Evolutionary conservation across 169 alveolate species (phyloP).

Genomic region (Perkinsus olseni): DNA sequence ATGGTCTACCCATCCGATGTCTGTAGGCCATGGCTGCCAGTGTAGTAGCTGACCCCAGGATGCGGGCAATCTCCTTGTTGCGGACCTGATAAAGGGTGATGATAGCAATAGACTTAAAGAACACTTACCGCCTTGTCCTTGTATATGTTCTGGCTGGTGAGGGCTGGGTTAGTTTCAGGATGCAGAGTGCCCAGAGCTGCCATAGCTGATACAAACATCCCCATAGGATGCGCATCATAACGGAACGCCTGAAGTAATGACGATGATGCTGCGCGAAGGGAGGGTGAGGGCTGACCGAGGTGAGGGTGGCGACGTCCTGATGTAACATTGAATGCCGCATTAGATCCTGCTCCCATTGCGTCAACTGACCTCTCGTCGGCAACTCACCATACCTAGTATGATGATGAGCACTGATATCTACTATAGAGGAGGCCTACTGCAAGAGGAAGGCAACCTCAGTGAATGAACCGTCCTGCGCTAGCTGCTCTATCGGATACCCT

Average conservation of each 20-base stretch:
- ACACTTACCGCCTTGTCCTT: background rate
- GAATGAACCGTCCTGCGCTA: slow-evolving; percentile 62
- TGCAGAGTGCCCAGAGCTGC: slow-evolving; percentile 63
- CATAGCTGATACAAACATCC: slow-evolving; percentile 61
- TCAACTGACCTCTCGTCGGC: slow-evolving; percentile 47
- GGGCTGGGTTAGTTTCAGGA: slow-evolving; percentile 70
- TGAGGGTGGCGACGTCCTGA: background rate
- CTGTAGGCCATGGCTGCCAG: slow-evolving; percentile 56
- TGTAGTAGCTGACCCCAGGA: slow-evolving; percentile 43
- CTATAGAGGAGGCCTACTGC: slow-evolving; percentile 14
- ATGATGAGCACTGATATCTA: background rate
- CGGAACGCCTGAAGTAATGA: slow-evolving; percentile 32
- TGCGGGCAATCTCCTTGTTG: slow-evolving; percentile 56
- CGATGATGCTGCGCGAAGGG: background rate
- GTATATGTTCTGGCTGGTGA: slow-evolving; percentile 25
- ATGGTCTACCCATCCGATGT: slow-evolving; percentile 51
- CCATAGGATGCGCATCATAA: slow-evolving; percentile 76
- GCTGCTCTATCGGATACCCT: slow-evolving; percentile 72
- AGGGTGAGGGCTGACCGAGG: background rate
- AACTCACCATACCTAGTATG: slow-evolving; percentile 65
- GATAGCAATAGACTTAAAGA: too few species aligned
- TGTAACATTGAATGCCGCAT: background rate
- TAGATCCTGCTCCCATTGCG: background rate
- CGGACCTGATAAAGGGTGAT: slow-evolving; percentile 45
- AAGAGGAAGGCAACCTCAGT: slow-evolving; percentile 56